A percentile compares a stretch with the other conserved stretches of the same genome.
These are phyloP conservation scores for Diaporthe aspalathi DNA, from an alignment of 2,329 filamentous ascomycete species.

Conservation along the genomic window DNA sequence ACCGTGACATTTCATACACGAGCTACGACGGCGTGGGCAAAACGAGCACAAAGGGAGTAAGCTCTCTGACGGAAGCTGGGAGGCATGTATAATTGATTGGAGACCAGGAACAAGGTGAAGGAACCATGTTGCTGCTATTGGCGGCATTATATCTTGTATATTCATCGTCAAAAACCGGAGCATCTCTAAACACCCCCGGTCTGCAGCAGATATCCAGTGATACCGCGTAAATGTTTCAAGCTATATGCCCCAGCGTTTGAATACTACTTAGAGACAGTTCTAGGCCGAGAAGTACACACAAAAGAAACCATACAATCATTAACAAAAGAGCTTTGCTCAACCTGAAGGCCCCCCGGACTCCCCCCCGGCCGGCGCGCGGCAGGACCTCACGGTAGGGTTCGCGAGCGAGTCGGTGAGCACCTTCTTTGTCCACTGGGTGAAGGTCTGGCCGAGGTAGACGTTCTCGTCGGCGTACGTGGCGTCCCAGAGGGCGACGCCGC, in stretches of 20 bases:
- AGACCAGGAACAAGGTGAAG: background rate
- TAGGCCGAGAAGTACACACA: background rate
- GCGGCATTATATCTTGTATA: background rate
- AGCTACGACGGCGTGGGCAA: background rate
- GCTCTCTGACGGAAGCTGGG: background rate
- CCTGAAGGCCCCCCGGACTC: background rate
- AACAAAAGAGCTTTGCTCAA: background rate
- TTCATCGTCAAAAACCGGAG: background rate
- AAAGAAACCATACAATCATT: background rate
- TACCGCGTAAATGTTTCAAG: background rate
- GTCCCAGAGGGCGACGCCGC: slow-evolving; percentile 61
- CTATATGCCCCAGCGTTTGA: background rate
- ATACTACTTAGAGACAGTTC: background rate
- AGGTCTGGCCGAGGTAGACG: background rate
- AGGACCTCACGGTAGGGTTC: background rate
- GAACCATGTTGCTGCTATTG: too few relatives aligned
- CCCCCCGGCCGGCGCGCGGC: background rate
- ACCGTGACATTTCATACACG: background rate
- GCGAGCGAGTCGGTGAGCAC: background rate
- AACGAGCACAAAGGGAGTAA: background rate
- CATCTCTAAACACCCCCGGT: background rate
- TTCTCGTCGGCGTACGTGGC: slow-evolving; percentile 43
- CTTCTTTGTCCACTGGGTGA: slow-evolving; percentile 4
- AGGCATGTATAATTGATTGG: background rate
- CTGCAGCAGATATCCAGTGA: background rate